Conservation (phyloP, 352 stramenopile genomes). For the Globisporangium cederbergense region DNA sequence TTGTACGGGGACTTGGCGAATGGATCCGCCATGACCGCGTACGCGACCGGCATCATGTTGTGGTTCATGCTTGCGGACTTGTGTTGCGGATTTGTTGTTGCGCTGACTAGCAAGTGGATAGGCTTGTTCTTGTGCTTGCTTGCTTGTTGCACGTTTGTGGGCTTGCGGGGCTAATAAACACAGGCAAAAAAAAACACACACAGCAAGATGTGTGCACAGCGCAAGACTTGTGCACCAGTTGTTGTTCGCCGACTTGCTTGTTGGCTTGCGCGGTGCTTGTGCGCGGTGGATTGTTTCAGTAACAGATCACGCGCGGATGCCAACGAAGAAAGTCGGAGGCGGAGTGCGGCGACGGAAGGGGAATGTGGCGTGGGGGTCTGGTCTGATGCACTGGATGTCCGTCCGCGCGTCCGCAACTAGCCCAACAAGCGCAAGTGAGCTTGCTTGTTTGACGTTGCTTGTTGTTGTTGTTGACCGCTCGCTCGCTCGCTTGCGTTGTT, state of each 20-base stretch:
- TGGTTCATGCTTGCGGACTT: constrained; percentile 2
- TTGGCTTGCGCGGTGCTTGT: not conserved
- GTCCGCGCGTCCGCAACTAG: not conserved
- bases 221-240: not conserved
- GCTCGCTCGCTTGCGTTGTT: not conserved
- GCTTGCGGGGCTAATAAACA: too few relatives aligned
- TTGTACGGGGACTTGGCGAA: constrained; percentile 42
- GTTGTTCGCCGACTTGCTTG: not conserved
- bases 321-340: constrained; percentile 1
- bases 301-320: not conserved
- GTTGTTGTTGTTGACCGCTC: not conserved
- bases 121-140: not conserved
- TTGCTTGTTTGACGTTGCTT: not conserved
- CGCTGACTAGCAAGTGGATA: not conserved
- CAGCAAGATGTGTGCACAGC: not conserved
- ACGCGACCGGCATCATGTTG: constrained; percentile 14
- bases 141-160: not conserved
- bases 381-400: not conserved
- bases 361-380: not conserved
- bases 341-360: not conserved
- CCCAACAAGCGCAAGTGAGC: not conserved
- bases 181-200: not conserved
- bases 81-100: not conserved
- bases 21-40: constrained; percentile 17
- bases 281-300: constrained; percentile 3